A percentile compares a stretch with the other conserved stretches of the same genome.
Conservation (phyloP, 2,329 filamentous ascomycete species). For the Aspergillus melleus region DNA sequence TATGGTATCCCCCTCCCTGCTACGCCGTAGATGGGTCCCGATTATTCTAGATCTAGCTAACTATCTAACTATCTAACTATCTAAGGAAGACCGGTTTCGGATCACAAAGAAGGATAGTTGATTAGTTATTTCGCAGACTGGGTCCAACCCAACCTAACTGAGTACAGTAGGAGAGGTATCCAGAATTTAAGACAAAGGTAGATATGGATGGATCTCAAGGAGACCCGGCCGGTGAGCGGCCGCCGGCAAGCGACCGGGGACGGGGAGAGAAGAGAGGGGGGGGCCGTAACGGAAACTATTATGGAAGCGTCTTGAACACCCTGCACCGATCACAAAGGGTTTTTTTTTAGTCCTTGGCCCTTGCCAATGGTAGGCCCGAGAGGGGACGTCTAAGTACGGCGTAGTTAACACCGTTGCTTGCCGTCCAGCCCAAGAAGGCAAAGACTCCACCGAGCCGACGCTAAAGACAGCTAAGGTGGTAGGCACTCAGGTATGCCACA, state of each 20-base stretch:
- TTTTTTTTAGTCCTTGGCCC: neutral
- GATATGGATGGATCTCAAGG: neutral
- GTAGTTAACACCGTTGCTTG: slow-evolving; percentile 18
- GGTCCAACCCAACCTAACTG: no score
- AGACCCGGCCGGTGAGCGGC: slow-evolving; percentile 7
- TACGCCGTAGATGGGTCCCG: neutral
- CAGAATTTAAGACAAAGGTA: neutral
- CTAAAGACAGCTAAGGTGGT: slow-evolving; percentile 17
- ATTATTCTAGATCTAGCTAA: neutral
- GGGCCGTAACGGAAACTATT: slow-evolving; percentile 15
- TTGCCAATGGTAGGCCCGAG: slow-evolving; percentile 15
- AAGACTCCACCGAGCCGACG: slow-evolving; percentile 14
- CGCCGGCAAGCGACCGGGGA: slow-evolving; percentile 15
- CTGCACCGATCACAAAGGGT: slow-evolving; percentile 25
- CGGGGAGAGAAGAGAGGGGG: neutral
- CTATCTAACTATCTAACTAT: neutral
- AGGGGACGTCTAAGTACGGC: neutral
- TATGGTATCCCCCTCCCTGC: neutral
- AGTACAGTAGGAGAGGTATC: no score
- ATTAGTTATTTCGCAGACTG: neutral
- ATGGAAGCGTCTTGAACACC: slow-evolving; percentile 21
- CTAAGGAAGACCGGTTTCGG: neutral
- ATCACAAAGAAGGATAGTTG: neutral
- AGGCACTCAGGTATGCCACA: slow-evolving; percentile 11
- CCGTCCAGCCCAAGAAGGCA: slow-evolving; percentile 13